Evolutionary conservation across 2,329 filamentous ascomycete genomes (phyloP), one percentile per base, ranked within the genome.

Genomic region (Claviceps digitariae): DNA sequence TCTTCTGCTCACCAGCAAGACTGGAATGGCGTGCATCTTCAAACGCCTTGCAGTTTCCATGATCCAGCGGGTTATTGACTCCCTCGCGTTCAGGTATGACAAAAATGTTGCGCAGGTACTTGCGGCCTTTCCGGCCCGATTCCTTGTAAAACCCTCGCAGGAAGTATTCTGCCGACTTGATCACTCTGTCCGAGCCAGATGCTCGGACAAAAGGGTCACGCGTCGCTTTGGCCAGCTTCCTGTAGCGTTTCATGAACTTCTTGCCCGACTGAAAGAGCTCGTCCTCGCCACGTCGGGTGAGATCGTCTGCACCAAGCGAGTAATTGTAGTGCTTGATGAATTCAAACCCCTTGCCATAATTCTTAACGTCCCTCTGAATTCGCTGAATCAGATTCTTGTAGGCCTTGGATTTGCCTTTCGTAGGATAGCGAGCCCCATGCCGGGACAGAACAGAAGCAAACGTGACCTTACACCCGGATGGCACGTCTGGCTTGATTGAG

Each of bases 401-500:
- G 7, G 67, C 63, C 12, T 66, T 64, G 0, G 82, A 79, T 71
- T 90, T 94, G 58, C 72, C 72, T 12, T 70, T 62, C 0, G 90
- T 95, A 1, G 90, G 90, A 64, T 88, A 86, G 51, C 90, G 80
- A 40, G 87, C 87, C 48, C 90, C 90, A 65, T 96, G 90, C 2
- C 90, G 82, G 23, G 88, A 90, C 48, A 96, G 76, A 25, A 90
- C 73, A 62, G 90, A 86, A 1, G 78, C 90, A 67, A 95, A 91
- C 2, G 83, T 91, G 60, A 91, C 71, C 13, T 78, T 71, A 69
- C 90, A 96, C n/a, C 73, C 74, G 0, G 72, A 59, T 0, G 89
- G 90, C 1, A 85, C 70, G 8, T 73, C 72, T 7, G 74, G 60
- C 17, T 80, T 72, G 50, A 88, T 79, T 2, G 79, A 44, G 8